Evolutionary conservation across 106 monocot species (phyloP), one percentile per base, ranked within the genome.

Genomic region (Posidonia australis): DNA sequence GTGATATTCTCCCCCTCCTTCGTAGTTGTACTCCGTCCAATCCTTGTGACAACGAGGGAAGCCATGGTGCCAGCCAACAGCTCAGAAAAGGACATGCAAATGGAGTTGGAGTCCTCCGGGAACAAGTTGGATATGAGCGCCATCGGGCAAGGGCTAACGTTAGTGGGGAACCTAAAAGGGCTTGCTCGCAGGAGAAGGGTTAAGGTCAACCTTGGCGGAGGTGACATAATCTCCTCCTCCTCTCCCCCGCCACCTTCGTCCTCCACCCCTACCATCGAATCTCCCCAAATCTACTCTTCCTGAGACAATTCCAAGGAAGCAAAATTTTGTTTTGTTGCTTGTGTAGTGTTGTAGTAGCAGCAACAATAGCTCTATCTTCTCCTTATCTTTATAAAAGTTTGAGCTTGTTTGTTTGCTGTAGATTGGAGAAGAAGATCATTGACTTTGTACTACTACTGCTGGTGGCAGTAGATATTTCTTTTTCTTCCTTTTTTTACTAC

Each of bases 121-220:
- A 72, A 63, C 23, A 72, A 63, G 63, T 49, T 72, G 41, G 72
- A 62, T 11, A 64, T 49, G 24, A 54, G 53, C 27, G 70, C 58
- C 26, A 10, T 83, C 55, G 82, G 77, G 0, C 82, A 75, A 11
- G 80, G 82, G 61, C 86, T 86, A 1, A 60, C 76, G 53, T 57
- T 70, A 58, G 25, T 58, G 25, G 47, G 13, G 14, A 43, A 32
- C 41, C 47, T 26, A 26, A 48, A 48, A 4, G 13, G 13, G 42
- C 62, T 42, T 0, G 54, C 5, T 24, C 49, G 51, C 29, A 2
- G 65, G 23, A 5, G 42, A 1, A 58, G 58, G 1, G 58, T 58
- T 5, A 58, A 13, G 32, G 32, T 62, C 13, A 36, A 36, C 51
- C 51, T 19, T 23, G 65, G 26, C 26, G 28, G 58, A 29, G 26